These are phyloP conservation scores for Neoboletus brunneissimus DNA, from an alignment of 768 basidiomycete species.

Conservation along the genomic window DNA sequence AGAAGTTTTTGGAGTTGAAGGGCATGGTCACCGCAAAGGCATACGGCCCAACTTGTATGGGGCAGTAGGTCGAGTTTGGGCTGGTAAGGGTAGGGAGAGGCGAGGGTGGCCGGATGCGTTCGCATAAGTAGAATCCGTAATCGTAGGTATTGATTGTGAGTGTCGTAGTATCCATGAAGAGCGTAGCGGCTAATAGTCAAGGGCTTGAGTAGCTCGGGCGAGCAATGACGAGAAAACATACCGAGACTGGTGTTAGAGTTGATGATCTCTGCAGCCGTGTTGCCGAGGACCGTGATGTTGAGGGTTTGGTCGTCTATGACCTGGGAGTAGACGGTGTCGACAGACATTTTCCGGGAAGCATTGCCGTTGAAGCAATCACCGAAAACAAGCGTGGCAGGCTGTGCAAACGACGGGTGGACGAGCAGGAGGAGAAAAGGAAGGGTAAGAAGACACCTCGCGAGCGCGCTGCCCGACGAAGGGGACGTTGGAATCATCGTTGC, in stretches of 20 bases:
- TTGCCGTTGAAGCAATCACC: conserved; percentile 66
- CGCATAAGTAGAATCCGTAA: conserved; percentile 74
- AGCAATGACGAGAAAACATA: conserved; percentile 33
- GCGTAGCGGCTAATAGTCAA: conserved; percentile 55
- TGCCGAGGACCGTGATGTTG: conserved; percentile 73
- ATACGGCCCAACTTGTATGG: conserved; percentile 73
- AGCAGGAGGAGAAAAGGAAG: conserved; percentile 17
- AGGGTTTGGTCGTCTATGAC: conserved; percentile 50
- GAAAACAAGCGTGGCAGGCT: conserved; percentile 62
- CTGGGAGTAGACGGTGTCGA: conserved; percentile 73
- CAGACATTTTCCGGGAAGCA: conserved; percentile 54
- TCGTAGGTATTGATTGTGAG: conserved; percentile 74
- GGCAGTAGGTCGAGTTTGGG: conserved; percentile 58
- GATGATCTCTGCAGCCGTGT: conserved; percentile 53
- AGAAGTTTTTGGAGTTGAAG: conserved; percentile 58
- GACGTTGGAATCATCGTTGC: conserved; percentile 23
- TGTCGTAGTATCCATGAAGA: conserved; percentile 80
- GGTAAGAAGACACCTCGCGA: conserved; percentile 1
- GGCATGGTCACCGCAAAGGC: conserved; percentile 77
- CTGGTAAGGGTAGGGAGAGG: conserved; percentile 49
- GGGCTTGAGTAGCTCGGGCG: conserved; percentile 7
- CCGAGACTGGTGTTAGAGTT: conserved; percentile 66
- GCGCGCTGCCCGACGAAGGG: conserved; percentile 6
- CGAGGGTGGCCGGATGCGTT: conserved; percentile 73
- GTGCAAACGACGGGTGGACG: conserved; percentile 37